phyloP scores from a whole-genome alignment of 495 filamentous ascomycete species.

The Wilcoxina mikolae region DNA sequence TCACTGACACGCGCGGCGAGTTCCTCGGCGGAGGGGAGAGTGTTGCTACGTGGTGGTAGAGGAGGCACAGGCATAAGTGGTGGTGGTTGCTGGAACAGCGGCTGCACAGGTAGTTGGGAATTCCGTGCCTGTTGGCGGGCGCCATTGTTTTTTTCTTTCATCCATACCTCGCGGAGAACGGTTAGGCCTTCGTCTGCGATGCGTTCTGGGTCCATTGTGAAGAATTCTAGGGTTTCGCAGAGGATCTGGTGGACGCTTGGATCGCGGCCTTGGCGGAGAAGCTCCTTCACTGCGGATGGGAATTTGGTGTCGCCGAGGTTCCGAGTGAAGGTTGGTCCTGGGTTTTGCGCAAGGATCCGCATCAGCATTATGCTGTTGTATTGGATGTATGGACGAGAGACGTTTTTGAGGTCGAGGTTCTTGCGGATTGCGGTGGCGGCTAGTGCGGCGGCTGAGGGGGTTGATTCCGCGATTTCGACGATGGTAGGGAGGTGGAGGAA shows the following conservation, averaged over 20 bases:
- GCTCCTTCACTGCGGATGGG: constrained; percentile 53
- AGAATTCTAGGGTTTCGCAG: constrained; percentile 64
- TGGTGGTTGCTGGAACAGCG: neutral
- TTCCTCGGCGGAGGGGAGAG: constrained; percentile 62
- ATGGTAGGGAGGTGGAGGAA: constrained; percentile 87
- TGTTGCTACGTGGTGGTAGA: constrained; percentile 19
- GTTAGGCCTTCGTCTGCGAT: constrained; percentile 55
- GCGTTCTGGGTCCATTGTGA: constrained; percentile 47
- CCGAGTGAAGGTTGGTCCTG: constrained; percentile 71
- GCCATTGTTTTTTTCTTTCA: constrained; percentile 53
- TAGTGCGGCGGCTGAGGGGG: constrained; percentile 65
- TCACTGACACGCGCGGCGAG: constrained; percentile 74
- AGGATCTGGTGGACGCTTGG: constrained; percentile 67
- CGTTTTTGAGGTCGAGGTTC: constrained; percentile 40
- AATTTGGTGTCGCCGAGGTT: constrained; percentile 70
- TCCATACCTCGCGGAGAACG: constrained; percentile 66
- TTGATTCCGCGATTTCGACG: constrained; percentile 88
- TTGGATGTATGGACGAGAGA: neutral
- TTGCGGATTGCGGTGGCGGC: constrained; percentile 66
- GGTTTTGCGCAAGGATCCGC: constrained; percentile 84
- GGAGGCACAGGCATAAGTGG: constrained; percentile 4
- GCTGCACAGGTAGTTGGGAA: neutral
- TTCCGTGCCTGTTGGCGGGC: neutral
- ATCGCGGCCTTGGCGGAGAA: constrained; percentile 58
- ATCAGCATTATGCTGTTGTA: constrained; percentile 84